Evolutionary conservation across 768 basidiomycete species (phyloP).

Genomic region (Terana coerulea): DNA sequence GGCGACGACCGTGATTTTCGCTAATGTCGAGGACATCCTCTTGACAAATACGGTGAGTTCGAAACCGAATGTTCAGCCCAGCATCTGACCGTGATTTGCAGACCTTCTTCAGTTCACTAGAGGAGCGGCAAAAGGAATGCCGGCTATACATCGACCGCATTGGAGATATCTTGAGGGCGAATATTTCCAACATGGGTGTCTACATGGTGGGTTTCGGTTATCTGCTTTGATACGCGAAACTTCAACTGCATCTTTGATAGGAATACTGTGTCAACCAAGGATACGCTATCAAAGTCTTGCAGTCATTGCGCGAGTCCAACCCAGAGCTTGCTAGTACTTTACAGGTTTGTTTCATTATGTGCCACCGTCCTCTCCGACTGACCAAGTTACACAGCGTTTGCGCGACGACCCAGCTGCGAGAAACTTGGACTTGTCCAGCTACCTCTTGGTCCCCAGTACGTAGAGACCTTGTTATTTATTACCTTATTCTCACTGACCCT

Average conservation of each 20-base stretch:
- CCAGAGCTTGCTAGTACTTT: slow-evolving; percentile 61
- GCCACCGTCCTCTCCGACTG: no score
- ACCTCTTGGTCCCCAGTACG: slow-evolving; percentile 87
- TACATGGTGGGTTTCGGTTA: slow-evolving; percentile 65
- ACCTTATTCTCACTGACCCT: not conserved
- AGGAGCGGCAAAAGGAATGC: slow-evolving; percentile 88
- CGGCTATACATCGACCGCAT: slow-evolving; percentile 88
- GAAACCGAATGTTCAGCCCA: not conserved
- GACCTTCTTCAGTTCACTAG: slow-evolving; percentile 84
- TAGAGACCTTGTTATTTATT: slow-evolving; percentile 4
- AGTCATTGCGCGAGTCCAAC: slow-evolving; percentile 67
- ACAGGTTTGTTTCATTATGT: slow-evolving; percentile 42
- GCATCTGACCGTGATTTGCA: slow-evolving; percentile 24
- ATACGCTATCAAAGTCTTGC: slow-evolving; percentile 71
- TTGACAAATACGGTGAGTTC: slow-evolving; percentile 75
- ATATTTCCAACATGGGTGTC: slow-evolving; percentile 73
- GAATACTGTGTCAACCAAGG: slow-evolving; percentile 90
- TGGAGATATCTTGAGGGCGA: slow-evolving; percentile 75
- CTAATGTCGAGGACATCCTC: slow-evolving; percentile 91
- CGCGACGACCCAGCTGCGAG: slow-evolving; percentile 75
- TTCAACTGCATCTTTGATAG: slow-evolving; percentile 33
- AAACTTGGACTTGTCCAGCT: slow-evolving; percentile 86
- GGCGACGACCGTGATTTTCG: slow-evolving; percentile 80
- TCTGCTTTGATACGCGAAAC: not conserved
- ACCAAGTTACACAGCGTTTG: slow-evolving; percentile 52